Evolutionary conservation across 2,329 filamentous ascomycete genomes (phyloP).

Genomic region (Stachybotrys elegans): DNA sequence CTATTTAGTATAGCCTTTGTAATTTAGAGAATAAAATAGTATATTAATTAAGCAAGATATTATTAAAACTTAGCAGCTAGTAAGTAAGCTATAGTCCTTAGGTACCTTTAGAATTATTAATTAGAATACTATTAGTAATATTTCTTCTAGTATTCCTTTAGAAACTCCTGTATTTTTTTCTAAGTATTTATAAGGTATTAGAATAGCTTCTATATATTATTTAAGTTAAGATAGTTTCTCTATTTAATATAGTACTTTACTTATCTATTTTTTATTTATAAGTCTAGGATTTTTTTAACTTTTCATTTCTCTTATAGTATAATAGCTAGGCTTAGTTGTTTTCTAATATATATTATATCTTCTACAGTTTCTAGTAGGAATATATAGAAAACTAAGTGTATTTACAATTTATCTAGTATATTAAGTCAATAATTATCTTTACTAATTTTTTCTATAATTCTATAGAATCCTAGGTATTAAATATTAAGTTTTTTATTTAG

Average conservation of each 20-base stretch:
- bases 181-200: conserved; percentile 10
- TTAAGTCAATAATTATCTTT: not conserved
- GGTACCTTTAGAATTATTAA: not conserved
- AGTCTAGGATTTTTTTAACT: conserved; percentile 10
- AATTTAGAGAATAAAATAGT: not conserved
- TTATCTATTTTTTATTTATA: conserved; percentile 6
- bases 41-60: not conserved
- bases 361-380: too few species aligned
- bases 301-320: too few species aligned
- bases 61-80: not conserved
- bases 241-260: conserved; percentile 13
- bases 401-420: too few species aligned
- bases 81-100: not conserved
- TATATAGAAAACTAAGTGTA: too few species aligned
- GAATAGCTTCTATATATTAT: conserved; percentile 14
- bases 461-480: not conserved
- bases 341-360: too few species aligned
- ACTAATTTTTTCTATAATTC: not conserved
- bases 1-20: not conserved
- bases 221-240: conserved; percentile 8
- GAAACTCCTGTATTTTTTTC: too few species aligned
- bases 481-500: not conserved
- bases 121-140: not conserved
- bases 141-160: conserved; percentile 6
- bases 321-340: too few species aligned